These are phyloP conservation scores for Calonectria ilicicola DNA, from an alignment of 2,329 filamentous ascomycete species.

Conservation along the genomic window DNA sequence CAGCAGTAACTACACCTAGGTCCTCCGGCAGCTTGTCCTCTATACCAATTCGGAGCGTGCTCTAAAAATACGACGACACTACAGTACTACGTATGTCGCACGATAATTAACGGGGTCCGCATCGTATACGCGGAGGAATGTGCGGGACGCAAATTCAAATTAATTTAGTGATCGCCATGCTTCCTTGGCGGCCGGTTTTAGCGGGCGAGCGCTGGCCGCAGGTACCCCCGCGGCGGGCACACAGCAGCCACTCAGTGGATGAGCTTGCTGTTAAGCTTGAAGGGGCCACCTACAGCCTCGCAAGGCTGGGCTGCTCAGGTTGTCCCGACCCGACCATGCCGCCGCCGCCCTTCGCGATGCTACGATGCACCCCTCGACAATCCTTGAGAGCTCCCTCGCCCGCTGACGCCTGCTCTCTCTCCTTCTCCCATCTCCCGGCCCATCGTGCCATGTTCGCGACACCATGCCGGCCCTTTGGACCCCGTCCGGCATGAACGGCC, in stretches of 20 bases:
- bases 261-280: background rate
- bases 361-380: constrained; percentile 15
- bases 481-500: constrained; percentile 34
- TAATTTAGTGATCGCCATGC: background rate
- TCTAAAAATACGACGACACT: background rate
- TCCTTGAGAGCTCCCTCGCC: constrained; percentile 10
- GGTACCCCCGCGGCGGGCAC: background rate
- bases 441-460: constrained; percentile 40
- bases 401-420: background rate
- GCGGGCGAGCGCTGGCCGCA: background rate
- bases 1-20: background rate
- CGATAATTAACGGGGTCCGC: constrained; percentile 24
- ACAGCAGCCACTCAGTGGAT: background rate
- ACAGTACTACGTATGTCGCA: background rate
- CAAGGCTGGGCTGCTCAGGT: background rate
- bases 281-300: constrained; percentile 14
- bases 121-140: constrained; percentile 3
- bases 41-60: background rate
- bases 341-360: constrained; percentile 3
- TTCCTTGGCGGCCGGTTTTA: background rate
- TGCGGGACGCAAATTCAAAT: background rate
- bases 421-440: constrained; percentile 11
- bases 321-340: background rate
- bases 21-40: background rate
- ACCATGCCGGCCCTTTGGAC: constrained; percentile 41